phyloP scores from a whole-genome alignment of 345 rosid genomes.

The Cochlearia excelsa region DNA sequence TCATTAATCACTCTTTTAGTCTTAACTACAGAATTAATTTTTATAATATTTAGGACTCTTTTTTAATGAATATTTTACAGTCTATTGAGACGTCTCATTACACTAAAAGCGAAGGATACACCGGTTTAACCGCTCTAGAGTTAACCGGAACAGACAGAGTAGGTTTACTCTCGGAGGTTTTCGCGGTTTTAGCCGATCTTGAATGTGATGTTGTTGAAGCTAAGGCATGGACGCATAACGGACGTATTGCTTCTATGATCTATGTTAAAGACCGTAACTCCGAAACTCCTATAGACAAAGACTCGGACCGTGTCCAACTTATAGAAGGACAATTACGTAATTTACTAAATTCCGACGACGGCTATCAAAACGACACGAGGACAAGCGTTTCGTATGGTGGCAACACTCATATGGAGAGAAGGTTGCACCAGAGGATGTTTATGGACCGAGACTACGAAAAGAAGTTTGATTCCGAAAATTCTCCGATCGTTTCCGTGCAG shows the following conservation, averaged over 20 bases:
- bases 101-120: constrained; percentile 40
- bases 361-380: constrained; percentile 64
- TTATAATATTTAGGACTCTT: not conserved
- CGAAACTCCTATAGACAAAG: constrained; percentile 57
- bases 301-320: constrained; percentile 46
- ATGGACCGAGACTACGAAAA: constrained; percentile 90
- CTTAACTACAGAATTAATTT: not conserved
- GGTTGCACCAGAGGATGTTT: constrained; percentile 96
- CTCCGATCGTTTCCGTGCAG: constrained; percentile 70
- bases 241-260: constrained; percentile 62
- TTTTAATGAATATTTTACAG: constrained; percentile 29
- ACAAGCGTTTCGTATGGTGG: constrained; percentile 68
- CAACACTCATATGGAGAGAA: constrained; percentile 81
- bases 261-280: constrained; percentile 63
- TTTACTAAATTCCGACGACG: constrained; percentile 78
- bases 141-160: constrained; percentile 74
- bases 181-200: constrained; percentile 74
- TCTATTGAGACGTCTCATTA: constrained; percentile 58
- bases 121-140: constrained; percentile 67
- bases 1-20: constrained; percentile 1
- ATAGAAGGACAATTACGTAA: constrained; percentile 61
- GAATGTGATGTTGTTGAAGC: constrained; percentile 74
- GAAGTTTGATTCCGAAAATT: constrained; percentile 45
- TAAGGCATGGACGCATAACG: constrained; percentile 87
- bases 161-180: constrained; percentile 73